Conservation (phyloP, 176 grass and related monocot genomes). For the Cymbopogon citratus region DNA sequence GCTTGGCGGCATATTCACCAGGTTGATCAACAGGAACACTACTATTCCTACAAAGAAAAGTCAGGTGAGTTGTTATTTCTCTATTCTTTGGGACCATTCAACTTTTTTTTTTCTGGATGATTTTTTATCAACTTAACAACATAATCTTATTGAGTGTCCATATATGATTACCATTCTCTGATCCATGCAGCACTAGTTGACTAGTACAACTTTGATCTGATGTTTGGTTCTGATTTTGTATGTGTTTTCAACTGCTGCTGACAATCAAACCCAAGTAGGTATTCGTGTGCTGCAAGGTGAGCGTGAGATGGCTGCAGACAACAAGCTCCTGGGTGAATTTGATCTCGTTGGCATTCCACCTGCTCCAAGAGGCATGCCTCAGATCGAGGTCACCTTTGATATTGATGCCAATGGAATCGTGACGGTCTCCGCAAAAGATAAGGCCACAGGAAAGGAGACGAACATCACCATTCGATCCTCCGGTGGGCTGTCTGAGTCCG, state of each 20-base stretch:
- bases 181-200: not conserved
- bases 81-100: not conserved
- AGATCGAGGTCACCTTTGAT: constrained; percentile 9
- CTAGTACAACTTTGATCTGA: not conserved
- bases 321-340: constrained; percentile 25
- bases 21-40: constrained; percentile 20
- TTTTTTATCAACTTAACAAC: not conserved
- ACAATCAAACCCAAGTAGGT: constrained; percentile 26
- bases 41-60: constrained; percentile 26
- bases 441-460: constrained; percentile 20
- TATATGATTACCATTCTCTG: not conserved
- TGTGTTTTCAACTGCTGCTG: constrained; percentile 25
- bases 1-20: constrained; percentile 16
- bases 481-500: constrained; percentile 2
- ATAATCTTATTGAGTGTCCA: not conserved
- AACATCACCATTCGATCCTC: constrained; percentile 20
- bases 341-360: constrained; percentile 17
- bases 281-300: constrained; percentile 19
- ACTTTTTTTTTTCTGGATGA: not conserved
- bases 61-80: not conserved
- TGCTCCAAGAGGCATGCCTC: constrained; percentile 19
- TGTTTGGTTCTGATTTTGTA: not conserved
- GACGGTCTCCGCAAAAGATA: constrained; percentile 12
- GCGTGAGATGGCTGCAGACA: constrained; percentile 23
- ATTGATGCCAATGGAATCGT: constrained; percentile 18